Conservation (phyloP, 768 basidiomycete genomes). For the Rickenella mellea region DNA sequence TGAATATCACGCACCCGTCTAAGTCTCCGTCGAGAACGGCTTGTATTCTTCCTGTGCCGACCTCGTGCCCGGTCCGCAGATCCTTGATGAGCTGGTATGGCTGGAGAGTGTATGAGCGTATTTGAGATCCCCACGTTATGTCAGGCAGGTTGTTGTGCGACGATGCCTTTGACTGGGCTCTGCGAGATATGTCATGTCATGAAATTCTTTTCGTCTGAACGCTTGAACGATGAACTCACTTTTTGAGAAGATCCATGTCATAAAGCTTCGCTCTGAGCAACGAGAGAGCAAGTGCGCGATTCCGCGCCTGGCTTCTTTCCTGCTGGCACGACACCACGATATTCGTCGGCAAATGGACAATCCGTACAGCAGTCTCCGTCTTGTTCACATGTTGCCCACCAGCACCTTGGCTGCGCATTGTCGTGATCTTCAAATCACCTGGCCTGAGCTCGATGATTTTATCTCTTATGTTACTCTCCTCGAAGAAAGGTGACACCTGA, state of each 20-base stretch:
- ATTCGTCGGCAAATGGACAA: background rate
- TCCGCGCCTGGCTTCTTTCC: background rate
- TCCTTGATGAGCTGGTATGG: slow-evolving; percentile 1
- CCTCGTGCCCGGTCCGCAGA: background rate
- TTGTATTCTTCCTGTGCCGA: background rate
- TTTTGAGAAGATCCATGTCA: background rate
- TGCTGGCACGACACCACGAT: background rate
- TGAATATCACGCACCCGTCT: slow-evolving; percentile 2
- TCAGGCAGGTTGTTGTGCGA: slow-evolving; percentile 1
- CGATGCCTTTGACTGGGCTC: background rate
- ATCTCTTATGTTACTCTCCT: background rate
- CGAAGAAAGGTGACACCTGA: background rate
- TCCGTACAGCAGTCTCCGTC: background rate
- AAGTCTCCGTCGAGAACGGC: background rate
- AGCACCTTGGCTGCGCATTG: background rate
- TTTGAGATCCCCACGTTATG: slow-evolving; percentile 1
- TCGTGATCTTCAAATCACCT: background rate
- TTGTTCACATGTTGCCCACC: background rate
- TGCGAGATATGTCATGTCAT: background rate
- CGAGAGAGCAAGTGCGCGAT: background rate
- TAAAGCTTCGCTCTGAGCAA: background rate
- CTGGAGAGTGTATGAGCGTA: background rate
- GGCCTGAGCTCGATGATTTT: background rate
- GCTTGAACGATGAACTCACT: background rate
- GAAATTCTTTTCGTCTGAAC: background rate